These are phyloP conservation scores for Leccinum barrowsii DNA, from an alignment of 768 basidiomycete species.

Conservation along the genomic window DNA sequence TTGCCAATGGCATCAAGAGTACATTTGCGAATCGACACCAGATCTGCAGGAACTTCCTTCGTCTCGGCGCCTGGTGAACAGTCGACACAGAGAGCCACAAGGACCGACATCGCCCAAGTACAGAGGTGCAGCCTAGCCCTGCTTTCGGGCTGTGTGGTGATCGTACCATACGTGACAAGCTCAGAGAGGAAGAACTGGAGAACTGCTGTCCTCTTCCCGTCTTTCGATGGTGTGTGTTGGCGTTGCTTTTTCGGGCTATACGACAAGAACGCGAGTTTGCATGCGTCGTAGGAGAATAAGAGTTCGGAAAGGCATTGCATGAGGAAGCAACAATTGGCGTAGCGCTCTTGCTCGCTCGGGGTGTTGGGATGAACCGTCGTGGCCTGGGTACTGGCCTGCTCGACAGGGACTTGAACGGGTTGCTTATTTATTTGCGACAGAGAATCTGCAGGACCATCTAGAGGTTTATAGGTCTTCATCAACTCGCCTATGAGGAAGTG, in stretches of 20 bases:
- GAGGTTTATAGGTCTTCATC: conserved; percentile 54
- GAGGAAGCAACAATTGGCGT: conserved; percentile 71
- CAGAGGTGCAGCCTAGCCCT: conserved; percentile 61
- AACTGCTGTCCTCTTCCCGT: conserved; percentile 62
- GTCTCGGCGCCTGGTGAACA: conserved; percentile 57
- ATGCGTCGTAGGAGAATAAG: conserved; percentile 86
- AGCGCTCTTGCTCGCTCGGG: conserved; percentile 26
- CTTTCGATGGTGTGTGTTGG: conserved; percentile 59
- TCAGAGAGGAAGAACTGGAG: conserved; percentile 82
- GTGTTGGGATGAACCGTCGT: conserved; percentile 11
- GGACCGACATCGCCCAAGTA: conserved; percentile 85
- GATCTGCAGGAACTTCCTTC: conserved; percentile 75
- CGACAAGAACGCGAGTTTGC: conserved; percentile 85
- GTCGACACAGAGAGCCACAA: conserved; percentile 94
- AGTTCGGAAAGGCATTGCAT: conserved; percentile 93
- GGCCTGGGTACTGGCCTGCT: conserved; percentile 17
- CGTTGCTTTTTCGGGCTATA: conserved; percentile 63
- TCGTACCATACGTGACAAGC: conserved; percentile 71
- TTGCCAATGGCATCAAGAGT: conserved; percentile 87
- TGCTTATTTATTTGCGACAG: conserved; percentile 13
- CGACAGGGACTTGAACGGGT: conserved; percentile 4
- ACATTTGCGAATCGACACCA: conserved; percentile 88
- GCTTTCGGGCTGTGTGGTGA: conserved; percentile 57
- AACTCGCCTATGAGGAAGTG: conserved; percentile 75
- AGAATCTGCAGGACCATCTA: conserved; percentile 28